Percentiles rank a stretch among this genome's conserved stretches.
phyloP scores from a whole-genome alignment of 129 eudicot genomes.

The Smallanthus sonchifolius region DNA sequence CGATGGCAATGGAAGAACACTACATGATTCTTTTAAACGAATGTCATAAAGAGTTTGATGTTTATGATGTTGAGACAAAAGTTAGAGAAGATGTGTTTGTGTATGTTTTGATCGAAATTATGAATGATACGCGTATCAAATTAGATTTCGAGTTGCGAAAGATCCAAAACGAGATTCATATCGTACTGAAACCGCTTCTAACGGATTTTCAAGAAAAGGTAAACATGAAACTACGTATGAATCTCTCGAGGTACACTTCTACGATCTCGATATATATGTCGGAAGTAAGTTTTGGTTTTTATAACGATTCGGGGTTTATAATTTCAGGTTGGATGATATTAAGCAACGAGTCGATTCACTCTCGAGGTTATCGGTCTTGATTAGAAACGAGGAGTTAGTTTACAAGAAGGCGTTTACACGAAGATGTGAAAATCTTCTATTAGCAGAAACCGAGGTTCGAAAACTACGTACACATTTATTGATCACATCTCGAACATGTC shows the following conservation, averaged over 20 bases:
- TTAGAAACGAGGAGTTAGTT: conserved; percentile 23
- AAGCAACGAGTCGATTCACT: background rate
- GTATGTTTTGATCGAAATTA: conserved; percentile 8
- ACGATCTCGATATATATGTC: background rate
- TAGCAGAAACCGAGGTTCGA: conserved; percentile 74
- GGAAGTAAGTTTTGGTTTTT: background rate
- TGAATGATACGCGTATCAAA: conserved; percentile 20
- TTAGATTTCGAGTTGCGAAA: conserved; percentile 14
- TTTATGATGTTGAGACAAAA: conserved; percentile 15
- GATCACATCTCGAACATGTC: too few relatives aligned
- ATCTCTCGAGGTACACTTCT: background rate
- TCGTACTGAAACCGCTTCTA: background rate
- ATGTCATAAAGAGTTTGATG: conserved; percentile 22
- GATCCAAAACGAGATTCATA: background rate
- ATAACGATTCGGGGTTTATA: background rate
- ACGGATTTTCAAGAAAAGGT: background rate
- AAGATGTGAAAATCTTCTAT: conserved; percentile 55
- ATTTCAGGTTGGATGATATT: background rate
- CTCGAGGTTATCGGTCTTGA: background rate
- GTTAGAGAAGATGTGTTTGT: conserved; percentile 16
- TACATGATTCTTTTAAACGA: conserved; percentile 34
- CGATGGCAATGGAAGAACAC: conserved; percentile 40
- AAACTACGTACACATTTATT: background rate
- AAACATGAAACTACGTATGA: background rate
- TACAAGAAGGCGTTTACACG: conserved; percentile 56